Evolutionary conservation across 1,139 yeast genomes (phyloP).

Genomic region (Blastobotrys indianensis): DNA sequence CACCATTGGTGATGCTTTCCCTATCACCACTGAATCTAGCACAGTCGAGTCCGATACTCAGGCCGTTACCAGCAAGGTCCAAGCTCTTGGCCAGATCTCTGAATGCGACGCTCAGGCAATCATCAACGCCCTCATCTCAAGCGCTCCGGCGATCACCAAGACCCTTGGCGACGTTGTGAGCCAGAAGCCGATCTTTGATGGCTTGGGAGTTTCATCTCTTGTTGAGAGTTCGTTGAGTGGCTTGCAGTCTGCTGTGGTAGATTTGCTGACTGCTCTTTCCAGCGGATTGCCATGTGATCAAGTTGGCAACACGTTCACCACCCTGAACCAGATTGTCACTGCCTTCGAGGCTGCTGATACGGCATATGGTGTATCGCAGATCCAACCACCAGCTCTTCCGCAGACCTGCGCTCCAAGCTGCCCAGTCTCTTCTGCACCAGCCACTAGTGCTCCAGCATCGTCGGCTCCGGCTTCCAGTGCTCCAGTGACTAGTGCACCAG

Average conservation of each 20-base stretch:
- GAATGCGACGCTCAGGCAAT: constrained; percentile 7
- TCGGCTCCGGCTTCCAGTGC: constrained; percentile 4
- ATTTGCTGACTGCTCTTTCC: constrained; percentile 7
- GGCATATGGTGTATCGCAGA: constrained; percentile 1
- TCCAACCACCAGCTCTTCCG: constrained; percentile 8
- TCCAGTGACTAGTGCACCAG: neutral
- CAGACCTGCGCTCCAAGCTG: constrained; percentile 4
- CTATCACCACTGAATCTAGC: constrained; percentile 6
- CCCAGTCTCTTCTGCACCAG: constrained; percentile 8
- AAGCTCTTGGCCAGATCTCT: constrained; percentile 1
- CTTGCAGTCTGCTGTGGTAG: constrained; percentile 4
- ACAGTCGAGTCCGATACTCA: constrained; percentile 6
- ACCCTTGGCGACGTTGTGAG: constrained; percentile 2
- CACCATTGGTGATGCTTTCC: constrained; percentile 8
- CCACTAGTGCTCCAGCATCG: constrained; percentile 7
- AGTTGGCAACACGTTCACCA: constrained; percentile 6
- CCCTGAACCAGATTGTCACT: constrained; percentile 1
- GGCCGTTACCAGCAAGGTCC: constrained; percentile 7
- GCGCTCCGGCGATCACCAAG: constrained; percentile 1
- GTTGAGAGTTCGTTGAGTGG: neutral
- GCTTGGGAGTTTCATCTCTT: neutral
- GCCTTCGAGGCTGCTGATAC: constrained; percentile 6
- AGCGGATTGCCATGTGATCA: constrained; percentile 1
- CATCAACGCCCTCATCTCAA: neutral
- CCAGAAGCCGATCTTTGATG: constrained; percentile 3